Evolutionary conservation across 2,329 filamentous ascomycete genomes (phyloP), one percentile per base, ranked within the genome.

Genomic region (Cladosporium oxysporum): DNA sequence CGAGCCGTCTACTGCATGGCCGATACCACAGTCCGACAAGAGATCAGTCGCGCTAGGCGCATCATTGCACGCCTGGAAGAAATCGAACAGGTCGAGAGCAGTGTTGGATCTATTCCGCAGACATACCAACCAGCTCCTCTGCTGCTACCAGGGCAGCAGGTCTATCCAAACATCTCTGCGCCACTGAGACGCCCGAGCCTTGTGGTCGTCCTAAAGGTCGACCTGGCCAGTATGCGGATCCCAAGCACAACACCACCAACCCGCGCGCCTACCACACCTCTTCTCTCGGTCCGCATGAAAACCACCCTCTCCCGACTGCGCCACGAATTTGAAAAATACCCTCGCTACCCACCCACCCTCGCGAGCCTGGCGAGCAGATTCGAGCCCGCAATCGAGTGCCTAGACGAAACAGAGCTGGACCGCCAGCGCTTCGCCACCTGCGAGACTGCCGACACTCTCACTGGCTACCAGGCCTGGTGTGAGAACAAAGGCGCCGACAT

Each of bases 251-350:
- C 14, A 4, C 14, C 28, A 11, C 12, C 8, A 8, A 35, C 11
- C 12, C 33, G 10, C 37, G 16, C 50, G 7, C 16, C 50, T 10
- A 16, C 50, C 16, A 31, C 50, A 33, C 14, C 58, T n/a, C 60
- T 63, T 33, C 31, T 63, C 23, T 63, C 60, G 23, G 5, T n/a
- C 18, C 60, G 50, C 50, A 41, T 47, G 31, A 63, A 55, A 16
- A 14, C 29, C 23, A 31, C 26, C 23, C 50, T 63, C 49, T 21
- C 23, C 35, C 28, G 21, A 16, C 31, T 57, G 33, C 49, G 23
- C 33, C 2, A 41, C 16, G 12, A 44, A 2, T 35, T 63, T 8
- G 14, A 14, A 18, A 1, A 11, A 18, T 8, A 57, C 33, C 60
- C 60, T 0, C 6, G 5, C 49, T 3, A 16, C 49, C 60, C 55